Evolutionary conservation across 75 land plant species (phyloP), one percentile per base, ranked within the genome.

Genomic region (Pinus tabuliformis): DNA sequence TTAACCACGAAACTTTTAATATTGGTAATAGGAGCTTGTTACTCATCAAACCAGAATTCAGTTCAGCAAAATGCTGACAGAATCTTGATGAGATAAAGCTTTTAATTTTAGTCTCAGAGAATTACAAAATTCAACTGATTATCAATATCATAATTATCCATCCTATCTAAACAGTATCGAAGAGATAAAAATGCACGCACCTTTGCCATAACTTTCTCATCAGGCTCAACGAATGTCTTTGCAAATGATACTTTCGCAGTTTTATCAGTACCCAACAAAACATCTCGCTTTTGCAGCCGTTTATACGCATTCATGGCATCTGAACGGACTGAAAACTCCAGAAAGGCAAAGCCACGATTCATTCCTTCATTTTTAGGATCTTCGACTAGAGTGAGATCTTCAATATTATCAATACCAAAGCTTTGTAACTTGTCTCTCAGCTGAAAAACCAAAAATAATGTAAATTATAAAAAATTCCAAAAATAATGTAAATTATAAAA

Each of bases 211-310:
- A 80, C 74, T 58, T 90, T 88, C 52, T 83, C 90, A 80, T 86
- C 88, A 4, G 90, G 92, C 64, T 88, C 90, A 30, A 73, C 71
- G 18, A 89, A 78, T 4, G 92, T 82, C 39, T 87, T 82, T 17
- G 92, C 92, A 84, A 87, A 90, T 11, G 87, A 76, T 63, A 90
- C 92, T 45, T 82, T 85, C 20, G 81, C 81, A 21, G 83, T 73
- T 37, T 78, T 77, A 80, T 89, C 79, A 5, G 66, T 66, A 12
- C 89, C 89, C 80, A 89, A 86, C 12, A 80, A 71, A 70, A 83
- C 89, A 79, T 86, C 86, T 49, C 74, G 64, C 73, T 80, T 87
- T 63, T 84, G 86, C 18, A 89, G 79, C 33, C 81, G 81, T 6
- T 77, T 78, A 28, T 58, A 86, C 39, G 91, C 88, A 74, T 60